Evolutionary conservation across 768 basidiomycete genomes (phyloP).

Genomic region (Lactarius sanguifluus): DNA sequence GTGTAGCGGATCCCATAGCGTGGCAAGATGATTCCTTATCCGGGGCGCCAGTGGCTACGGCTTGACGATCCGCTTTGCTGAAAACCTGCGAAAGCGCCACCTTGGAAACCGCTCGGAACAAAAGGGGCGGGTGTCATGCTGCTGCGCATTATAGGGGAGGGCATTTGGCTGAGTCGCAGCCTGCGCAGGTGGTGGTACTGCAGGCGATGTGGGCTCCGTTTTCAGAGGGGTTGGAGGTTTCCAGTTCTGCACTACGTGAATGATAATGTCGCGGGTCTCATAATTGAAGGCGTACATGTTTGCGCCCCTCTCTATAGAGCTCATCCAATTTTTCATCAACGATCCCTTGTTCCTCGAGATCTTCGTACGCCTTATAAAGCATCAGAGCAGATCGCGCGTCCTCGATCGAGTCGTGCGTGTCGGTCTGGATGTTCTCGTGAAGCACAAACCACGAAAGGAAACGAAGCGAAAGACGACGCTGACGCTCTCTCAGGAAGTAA

Average conservation of each 20-base stretch:
- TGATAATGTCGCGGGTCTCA: neutral
- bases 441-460: conserved; percentile 96
- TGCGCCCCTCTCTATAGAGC: conserved; percentile 73
- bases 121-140: conserved; percentile 24
- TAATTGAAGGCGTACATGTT: conserved; percentile 54
- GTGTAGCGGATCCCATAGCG: neutral
- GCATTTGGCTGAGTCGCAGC: conserved; percentile 23
- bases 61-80: conserved; percentile 21
- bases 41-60: conserved; percentile 19
- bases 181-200: conserved; percentile 22
- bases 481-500: conserved; percentile 80
- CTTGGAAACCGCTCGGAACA: conserved; percentile 21
- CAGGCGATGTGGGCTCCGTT: conserved; percentile 12
- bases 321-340: conserved; percentile 91
- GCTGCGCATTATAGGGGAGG: conserved; percentile 24
- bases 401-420: conserved; percentile 98
- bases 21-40: conserved; percentile 2
- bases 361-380: conserved; percentile 78
- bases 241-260: conserved; percentile 45
- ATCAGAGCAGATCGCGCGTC: conserved; percentile 86
- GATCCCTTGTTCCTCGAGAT: conserved; percentile 67
- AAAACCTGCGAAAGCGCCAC: conserved; percentile 23
- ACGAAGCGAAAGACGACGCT: conserved; percentile 85
- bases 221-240: conserved; percentile 47
- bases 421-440: conserved; percentile 87